Percentiles rank a stretch among this genome's conserved stretches.
Conservation (phyloP, 495 filamentous ascomycete species). For the Chaetomium cochliodes region DNA sequence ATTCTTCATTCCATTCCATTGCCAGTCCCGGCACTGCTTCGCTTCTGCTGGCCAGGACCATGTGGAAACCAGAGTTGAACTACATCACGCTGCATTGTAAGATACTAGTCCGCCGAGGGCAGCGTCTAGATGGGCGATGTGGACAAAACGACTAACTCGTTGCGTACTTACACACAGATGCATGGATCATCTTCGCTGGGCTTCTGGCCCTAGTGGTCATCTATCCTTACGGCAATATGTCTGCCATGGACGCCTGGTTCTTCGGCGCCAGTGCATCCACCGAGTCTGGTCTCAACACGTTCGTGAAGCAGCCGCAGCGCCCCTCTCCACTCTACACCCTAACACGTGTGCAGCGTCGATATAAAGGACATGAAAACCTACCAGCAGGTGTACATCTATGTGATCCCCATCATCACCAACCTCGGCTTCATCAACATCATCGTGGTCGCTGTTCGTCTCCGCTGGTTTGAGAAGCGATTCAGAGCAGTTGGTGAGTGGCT, state of each 20-base stretch:
- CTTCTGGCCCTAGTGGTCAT: constrained; percentile 41
- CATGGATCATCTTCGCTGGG: constrained; percentile 40
- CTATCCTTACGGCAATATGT: constrained; percentile 44
- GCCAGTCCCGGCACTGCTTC: background rate
- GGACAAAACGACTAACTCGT: background rate
- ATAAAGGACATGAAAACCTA: constrained; percentile 63
- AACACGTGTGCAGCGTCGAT: constrained; percentile 44
- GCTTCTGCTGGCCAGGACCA: background rate
- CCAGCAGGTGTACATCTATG: constrained; percentile 62
- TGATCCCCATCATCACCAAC: constrained; percentile 64
- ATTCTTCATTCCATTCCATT: too few relatives aligned
- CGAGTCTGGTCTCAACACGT: constrained; percentile 47
- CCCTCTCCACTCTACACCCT: background rate
- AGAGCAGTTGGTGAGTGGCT: constrained; percentile 54
- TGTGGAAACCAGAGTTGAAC: constrained; percentile 14
- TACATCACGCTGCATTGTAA: constrained; percentile 15
- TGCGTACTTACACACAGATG: constrained; percentile 28
- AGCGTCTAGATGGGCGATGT: too few relatives aligned
- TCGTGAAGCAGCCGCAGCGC: constrained; percentile 11
- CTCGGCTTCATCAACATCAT: constrained; percentile 75
- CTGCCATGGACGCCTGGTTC: constrained; percentile 46
- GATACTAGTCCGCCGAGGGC: background rate
- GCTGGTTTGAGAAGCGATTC: constrained; percentile 84
- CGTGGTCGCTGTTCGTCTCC: constrained; percentile 73
- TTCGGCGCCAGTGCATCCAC: constrained; percentile 47